Evolutionary conservation across 129 eudicot species (phyloP).

Genomic region (Saussurea involucrata): DNA sequence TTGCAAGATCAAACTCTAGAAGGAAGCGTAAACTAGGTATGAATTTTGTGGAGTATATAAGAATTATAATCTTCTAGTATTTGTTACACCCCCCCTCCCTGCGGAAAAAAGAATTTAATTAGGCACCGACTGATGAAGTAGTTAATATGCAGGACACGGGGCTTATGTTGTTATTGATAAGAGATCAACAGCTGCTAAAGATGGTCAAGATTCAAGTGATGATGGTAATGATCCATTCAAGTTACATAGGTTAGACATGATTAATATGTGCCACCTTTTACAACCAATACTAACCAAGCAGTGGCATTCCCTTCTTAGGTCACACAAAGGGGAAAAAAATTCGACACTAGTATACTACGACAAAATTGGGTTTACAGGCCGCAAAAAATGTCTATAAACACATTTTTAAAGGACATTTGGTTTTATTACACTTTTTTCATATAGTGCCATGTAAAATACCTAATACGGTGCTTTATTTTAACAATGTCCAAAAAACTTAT

Average conservation of each 20-base stretch:
- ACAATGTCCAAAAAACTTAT: no score
- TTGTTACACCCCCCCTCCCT: not conserved
- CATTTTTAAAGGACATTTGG: no score
- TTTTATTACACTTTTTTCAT: no score
- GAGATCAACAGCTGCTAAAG: constrained; percentile 45
- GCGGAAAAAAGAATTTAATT: not conserved
- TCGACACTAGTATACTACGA: not conserved
- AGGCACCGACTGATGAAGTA: not conserved
- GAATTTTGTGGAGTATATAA: not conserved
- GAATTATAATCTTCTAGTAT: not conserved
- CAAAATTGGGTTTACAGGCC: no score
- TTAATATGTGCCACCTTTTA: not conserved
- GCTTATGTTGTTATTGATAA: constrained; percentile 89
- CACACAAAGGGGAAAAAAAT: not conserved
- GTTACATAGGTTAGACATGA: not conserved
- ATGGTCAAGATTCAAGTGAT: constrained; percentile 64
- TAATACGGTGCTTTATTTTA: no score
- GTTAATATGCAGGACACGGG: constrained; percentile 55
- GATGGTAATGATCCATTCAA: constrained; percentile 48
- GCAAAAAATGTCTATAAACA: no score
- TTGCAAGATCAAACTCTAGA: constrained; percentile 94
- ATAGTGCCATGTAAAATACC: no score
- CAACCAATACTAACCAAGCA: not conserved
- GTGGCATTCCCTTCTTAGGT: not conserved
- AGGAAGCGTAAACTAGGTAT: constrained; percentile 69